Evolutionary conservation across 768 basidiomycete genomes (phyloP).

Genomic region (Pulveroboletus sp.): DNA sequence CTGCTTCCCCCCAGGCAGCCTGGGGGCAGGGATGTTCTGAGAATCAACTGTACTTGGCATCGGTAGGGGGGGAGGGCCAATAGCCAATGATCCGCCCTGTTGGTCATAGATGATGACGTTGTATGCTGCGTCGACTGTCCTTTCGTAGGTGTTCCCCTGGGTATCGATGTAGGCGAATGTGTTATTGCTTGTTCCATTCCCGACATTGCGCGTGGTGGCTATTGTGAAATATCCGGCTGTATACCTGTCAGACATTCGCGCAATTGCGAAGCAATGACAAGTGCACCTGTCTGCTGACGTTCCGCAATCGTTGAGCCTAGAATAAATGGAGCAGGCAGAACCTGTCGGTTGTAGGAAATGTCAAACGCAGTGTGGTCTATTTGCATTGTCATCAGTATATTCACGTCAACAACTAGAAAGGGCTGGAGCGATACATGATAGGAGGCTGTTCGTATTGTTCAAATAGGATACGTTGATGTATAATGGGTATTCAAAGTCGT

Average conservation of each 20-base stretch:
- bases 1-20: conserved; percentile 35
- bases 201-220: conserved; percentile 44
- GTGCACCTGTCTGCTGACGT: conserved; percentile 54
- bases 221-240: conserved; percentile 49
- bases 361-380: conserved; percentile 54
- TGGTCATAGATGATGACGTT: conserved; percentile 58
- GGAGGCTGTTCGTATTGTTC: conserved; percentile 27
- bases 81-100: conserved; percentile 47
- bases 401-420: background rate
- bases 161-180: conserved; percentile 56
- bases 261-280: background rate
- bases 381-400: background rate
- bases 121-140: conserved; percentile 56
- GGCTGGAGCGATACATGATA: conserved; percentile 9
- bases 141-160: conserved; percentile 56
- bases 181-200: conserved; percentile 70
- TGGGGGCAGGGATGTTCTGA: conserved; percentile 13
- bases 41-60: background rate
- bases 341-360: conserved; percentile 60
- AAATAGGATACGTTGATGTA: conserved; percentile 37
- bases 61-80: conserved; percentile 5
- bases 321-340: conserved; percentile 56
- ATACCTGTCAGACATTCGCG: background rate
- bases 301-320: conserved; percentile 53
- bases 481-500: conserved; percentile 52